Evolutionary conservation across 768 basidiomycete genomes (phyloP).

Genomic region (Dioszegia hungarica): DNA sequence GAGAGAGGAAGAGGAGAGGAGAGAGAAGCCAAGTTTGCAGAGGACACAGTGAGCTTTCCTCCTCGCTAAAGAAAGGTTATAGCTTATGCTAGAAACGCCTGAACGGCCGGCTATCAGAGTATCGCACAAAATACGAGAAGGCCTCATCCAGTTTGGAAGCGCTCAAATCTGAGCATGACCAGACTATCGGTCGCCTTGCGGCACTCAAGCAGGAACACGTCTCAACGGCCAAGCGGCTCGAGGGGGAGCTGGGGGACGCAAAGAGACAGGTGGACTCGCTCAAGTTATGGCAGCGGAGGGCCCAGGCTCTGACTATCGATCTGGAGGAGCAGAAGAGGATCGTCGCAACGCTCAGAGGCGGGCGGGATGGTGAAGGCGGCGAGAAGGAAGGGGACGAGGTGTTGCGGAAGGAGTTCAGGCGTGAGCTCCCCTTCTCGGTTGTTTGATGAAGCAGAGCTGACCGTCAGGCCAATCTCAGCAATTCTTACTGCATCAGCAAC

Average conservation of each 20-base stretch:
- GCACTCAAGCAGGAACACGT: constrained; percentile 4
- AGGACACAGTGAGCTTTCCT: constrained; percentile 26
- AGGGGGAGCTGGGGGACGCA: constrained; percentile 5
- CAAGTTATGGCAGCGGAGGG: constrained; percentile 26
- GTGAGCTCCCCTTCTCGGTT: constrained; percentile 15
- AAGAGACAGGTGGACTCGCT: constrained; percentile 13
- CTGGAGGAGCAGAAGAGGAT: constrained; percentile 37
- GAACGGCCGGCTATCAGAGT: neutral
- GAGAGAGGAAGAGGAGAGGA: constrained; percentile 27
- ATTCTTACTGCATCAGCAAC: constrained; percentile 23
- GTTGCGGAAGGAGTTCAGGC: constrained; percentile 29
- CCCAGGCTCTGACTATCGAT: constrained; percentile 30
- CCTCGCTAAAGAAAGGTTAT: too few species aligned
- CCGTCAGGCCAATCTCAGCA: constrained; percentile 31
- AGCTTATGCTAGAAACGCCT: neutral
- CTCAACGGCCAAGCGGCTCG: neutral
- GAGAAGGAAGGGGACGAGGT: constrained; percentile 24
- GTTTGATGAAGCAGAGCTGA: neutral
- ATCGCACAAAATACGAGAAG: neutral
- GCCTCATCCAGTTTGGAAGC: constrained; percentile 5
- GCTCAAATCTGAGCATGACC: neutral
- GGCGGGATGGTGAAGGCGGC: constrained; percentile 9
- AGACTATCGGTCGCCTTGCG: neutral
- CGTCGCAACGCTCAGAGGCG: constrained; percentile 16
- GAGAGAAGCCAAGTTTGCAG: constrained; percentile 24